Base-by-base conservation (phyloP, 2,329 filamentous ascomycete genomes). In the Hansfordia pulvinata region DNA sequence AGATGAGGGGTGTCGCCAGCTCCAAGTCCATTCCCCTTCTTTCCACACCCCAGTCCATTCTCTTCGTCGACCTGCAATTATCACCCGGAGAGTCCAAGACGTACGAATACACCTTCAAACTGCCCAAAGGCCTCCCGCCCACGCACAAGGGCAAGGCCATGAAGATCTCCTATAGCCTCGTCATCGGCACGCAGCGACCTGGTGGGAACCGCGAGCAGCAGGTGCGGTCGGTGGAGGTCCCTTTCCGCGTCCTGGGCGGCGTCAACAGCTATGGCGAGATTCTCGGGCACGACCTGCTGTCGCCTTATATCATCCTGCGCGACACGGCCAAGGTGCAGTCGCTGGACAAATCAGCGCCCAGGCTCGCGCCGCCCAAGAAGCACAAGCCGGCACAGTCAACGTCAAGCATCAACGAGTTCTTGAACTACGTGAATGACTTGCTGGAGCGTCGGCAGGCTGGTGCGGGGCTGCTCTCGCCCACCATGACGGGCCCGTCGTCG, bases 41-140 rank as follows among this genome's bases (percentile, higher is more conserved):
- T n/a, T 90, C 83, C 10, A 96, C 88, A 5, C 86, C 88, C 2
- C 90, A 96, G 53, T 93, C 85, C 2, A 83, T 98, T 34, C 58
- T 98, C 9, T 98, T 98, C 49, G 90, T 98, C 28, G 86, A 98
- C 50, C 60, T 98, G 30, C 75, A 79, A 40, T 66, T 98, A 13
- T 76, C 69, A 6, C 86, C 90, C 0, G 90, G 88, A 2, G 85
- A 98, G 53, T 92, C 84, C 50, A 77, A 72, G 40, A 79, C 76
- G 25, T 98, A 80, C 43, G 82, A 80, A 26, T 98, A 94, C 49
- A 69, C 73, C 2, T 94, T 94, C 49, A 77, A 69, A 23, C 57
- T 98, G 28, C 90, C 90, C 1, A 76, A 75, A 43, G 88, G 88
- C 1, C 56, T 98, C n/a, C 90, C 90, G 13, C 88, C 90, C 6